Percentiles rank a stretch among this genome's conserved stretches.
phyloP scores from a whole-genome alignment of 2,329 filamentous ascomycete species.

The Taxawa tesnikishii region DNA sequence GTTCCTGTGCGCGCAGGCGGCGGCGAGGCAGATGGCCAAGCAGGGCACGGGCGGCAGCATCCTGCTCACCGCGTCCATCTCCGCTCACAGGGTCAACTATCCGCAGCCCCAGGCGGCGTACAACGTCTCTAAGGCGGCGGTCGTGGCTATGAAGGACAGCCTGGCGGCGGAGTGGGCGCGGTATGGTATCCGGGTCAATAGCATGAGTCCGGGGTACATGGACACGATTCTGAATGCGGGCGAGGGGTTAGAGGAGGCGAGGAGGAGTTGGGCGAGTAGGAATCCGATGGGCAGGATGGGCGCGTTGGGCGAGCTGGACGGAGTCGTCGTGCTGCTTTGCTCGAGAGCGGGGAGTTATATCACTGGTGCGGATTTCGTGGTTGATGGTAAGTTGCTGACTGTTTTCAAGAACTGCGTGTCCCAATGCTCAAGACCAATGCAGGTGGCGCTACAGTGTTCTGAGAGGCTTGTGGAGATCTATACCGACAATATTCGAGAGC shows the following conservation, averaged over 20 bases:
- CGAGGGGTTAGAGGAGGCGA: constrained; percentile 20
- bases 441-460: constrained; percentile 1
- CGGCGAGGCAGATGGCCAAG: constrained; percentile 41
- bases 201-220: constrained; percentile 63
- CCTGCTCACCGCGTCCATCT: constrained; percentile 55
- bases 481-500: no score
- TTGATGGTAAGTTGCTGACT: constrained; percentile 17
- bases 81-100: constrained; percentile 56
- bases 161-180: constrained; percentile 62
- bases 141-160: constrained; percentile 50
- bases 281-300: constrained; percentile 29
- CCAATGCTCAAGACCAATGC: neutral
- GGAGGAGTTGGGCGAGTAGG: constrained; percentile 18
- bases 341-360: constrained; percentile 23
- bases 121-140: constrained; percentile 58
- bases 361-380: constrained; percentile 23
- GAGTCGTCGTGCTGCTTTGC: constrained; percentile 23
- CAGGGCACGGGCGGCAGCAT: constrained; percentile 46
- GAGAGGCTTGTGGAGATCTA: no score
- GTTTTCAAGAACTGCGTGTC: neutral
- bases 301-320: constrained; percentile 22
- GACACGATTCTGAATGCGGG: constrained; percentile 56
- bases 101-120: constrained; percentile 50
- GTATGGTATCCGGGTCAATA: constrained; percentile 61
- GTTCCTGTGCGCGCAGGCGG: constrained; percentile 59